Base-by-base conservation (phyloP, 2,329 filamentous ascomycete genomes). In the Trichophyton mentagrophytes region DNA sequence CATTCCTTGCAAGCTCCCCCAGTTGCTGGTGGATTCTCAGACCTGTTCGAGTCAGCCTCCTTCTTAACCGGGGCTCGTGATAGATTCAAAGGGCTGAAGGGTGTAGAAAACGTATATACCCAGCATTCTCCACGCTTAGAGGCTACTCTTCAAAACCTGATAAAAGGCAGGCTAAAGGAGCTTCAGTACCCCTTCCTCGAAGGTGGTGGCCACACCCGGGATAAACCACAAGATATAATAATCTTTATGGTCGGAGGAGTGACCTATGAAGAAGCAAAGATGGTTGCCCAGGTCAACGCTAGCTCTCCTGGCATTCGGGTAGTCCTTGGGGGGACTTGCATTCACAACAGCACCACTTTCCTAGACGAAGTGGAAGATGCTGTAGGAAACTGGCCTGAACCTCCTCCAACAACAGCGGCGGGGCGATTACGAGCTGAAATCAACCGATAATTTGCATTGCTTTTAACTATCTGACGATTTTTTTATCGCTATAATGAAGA, bases 41-140 rank as follows among this genome's bases (percentile, higher is more conserved):
- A 97, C 66, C 84, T 97, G 5, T 97, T 99, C 68, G 91, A 97
- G 69, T 87, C 89, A 0, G 84, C 87, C 0, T 92, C 90, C 3
- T 92, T 99, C 65, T 96, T 99, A 74, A 89, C 89, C 0, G 89
- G 89, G 11, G 90, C 91, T 9, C 82, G 90, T 44, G 89, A 87
- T 69, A 85, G 91, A 3, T 90, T 99, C 73, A 96, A 95, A 69
- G 93, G 93, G 0, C 80, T 99, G 13, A 96, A 97, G 70, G 93
- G 93, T 1, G 93, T 99, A 0, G 95, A 99, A 72, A 99, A 99
- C 68, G 93, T 99, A 30, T 99, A 99, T 72, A 99, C 93, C 0
- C 95, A 99, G 72, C 93, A 99, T 73, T 95, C 90, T 4, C 90
- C 95, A 0, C 81, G 90, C 22, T 75, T 99, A 15, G 91, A 96